Evolutionary conservation across 2,329 filamentous ascomycete genomes (phyloP).

Genomic region (Microsporum ferrugineum): DNA sequence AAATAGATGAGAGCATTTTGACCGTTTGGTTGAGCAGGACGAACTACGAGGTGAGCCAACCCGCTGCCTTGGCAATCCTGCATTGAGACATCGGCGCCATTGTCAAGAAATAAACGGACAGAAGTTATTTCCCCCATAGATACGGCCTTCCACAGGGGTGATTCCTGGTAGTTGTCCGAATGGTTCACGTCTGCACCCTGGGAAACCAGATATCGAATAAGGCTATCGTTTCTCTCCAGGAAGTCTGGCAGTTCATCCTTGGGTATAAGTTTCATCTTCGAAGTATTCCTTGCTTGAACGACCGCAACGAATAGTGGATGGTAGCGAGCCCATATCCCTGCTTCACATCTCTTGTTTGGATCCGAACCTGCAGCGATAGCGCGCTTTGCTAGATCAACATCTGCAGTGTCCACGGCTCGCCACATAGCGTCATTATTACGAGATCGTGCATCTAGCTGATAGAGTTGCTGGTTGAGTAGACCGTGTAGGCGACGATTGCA

Average conservation of each 20-base stretch:
- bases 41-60: background rate
- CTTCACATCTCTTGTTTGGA: background rate
- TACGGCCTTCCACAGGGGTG: background rate
- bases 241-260: background rate
- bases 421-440: background rate
- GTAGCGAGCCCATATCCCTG: background rate
- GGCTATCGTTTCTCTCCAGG: background rate
- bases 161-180: background rate
- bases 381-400: background rate
- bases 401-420: background rate
- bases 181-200: background rate
- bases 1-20: background rate
- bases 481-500: background rate
- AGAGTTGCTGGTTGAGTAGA: background rate
- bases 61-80: background rate
- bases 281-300: background rate
- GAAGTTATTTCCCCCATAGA: background rate
- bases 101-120: background rate
- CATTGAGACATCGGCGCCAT: background rate
- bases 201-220: background rate
- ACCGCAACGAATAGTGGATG: background rate
- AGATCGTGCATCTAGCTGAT: background rate
- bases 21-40: background rate
- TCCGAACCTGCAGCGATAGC: conserved; percentile 1
- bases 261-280: background rate